These are phyloP conservation scores for Thuidium tamariscinum DNA, from an alignment of 225 moss, liverwort and hornwort species.

Conservation along the genomic window DNA sequence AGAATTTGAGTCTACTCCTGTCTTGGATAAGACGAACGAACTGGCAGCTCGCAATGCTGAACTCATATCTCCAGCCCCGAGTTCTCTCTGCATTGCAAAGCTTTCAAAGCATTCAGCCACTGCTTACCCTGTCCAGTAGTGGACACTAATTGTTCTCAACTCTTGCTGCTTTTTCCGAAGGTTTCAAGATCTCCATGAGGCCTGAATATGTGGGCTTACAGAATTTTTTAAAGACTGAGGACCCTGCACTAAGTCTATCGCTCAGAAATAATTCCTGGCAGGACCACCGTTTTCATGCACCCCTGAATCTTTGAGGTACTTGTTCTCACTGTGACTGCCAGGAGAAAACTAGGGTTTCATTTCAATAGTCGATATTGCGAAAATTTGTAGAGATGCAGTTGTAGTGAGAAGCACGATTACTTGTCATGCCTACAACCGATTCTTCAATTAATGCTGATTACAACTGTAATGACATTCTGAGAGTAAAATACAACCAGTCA, in stretches of 20 bases:
- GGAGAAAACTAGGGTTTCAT: neutral
- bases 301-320: neutral
- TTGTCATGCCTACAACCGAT: neutral
- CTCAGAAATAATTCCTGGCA: neutral
- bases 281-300: neutral
- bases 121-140: neutral
- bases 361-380: neutral
- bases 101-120: neutral
- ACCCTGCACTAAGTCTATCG: neutral
- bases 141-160: neutral
- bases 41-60: too few relatives aligned
- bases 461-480: neutral
- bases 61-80: neutral
- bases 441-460: neutral
- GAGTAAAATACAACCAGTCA: neutral
- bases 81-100: neutral
- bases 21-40: neutral
- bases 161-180: neutral
- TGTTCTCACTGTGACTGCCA: neutral
- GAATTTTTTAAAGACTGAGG: fast-evolving
- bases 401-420: neutral
- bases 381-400: neutral
- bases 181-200: neutral
- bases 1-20: neutral
- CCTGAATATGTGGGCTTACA: neutral